phyloP scores from a whole-genome alignment of 352 stramenopile genomes.

The Globisporangium barbulae region DNA sequence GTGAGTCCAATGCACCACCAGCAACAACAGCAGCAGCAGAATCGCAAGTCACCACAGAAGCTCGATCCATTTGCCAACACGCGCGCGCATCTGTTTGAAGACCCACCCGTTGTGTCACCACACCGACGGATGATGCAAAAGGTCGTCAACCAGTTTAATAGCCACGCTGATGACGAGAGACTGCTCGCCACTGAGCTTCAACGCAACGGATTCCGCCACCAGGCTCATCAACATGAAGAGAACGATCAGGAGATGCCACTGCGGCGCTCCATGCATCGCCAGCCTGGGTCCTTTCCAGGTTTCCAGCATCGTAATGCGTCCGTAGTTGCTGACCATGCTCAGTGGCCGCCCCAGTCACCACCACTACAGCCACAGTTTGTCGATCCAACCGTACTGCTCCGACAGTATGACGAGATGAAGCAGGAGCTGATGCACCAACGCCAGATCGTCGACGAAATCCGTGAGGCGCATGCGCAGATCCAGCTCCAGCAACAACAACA shows the following conservation, averaged over 20 bases:
- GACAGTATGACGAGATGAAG: slow-evolving; percentile 55
- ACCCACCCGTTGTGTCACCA: slow-evolving; percentile 16
- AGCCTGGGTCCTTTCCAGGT: not conserved
- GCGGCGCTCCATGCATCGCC: not conserved
- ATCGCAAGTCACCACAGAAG: slow-evolving; percentile 3
- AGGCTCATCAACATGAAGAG: not conserved
- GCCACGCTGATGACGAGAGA: too few relatives aligned
- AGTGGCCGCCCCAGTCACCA: not conserved
- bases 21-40: slow-evolving; percentile 5
- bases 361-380: slow-evolving; percentile 3
- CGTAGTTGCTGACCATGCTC: not conserved
- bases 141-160: not conserved
- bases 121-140: slow-evolving; percentile 1
- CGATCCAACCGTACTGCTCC: slow-evolving; percentile 25
- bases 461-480: slow-evolving; percentile 36
- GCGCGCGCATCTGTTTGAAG: slow-evolving; percentile 48
- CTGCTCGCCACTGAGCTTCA: too few relatives aligned
- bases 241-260: not conserved
- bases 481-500: slow-evolving; percentile 41
- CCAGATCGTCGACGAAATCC: slow-evolving; percentile 53
- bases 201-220: too few relatives aligned
- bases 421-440: slow-evolving; percentile 46
- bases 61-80: slow-evolving; percentile 54
- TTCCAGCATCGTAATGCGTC: not conserved
- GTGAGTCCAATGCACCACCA: slow-evolving; percentile 6